Evolutionary conservation across 495 filamentous ascomycete species (phyloP), one percentile per base, ranked within the genome.

Genomic region (Aspergillus carlsbadensis): DNA sequence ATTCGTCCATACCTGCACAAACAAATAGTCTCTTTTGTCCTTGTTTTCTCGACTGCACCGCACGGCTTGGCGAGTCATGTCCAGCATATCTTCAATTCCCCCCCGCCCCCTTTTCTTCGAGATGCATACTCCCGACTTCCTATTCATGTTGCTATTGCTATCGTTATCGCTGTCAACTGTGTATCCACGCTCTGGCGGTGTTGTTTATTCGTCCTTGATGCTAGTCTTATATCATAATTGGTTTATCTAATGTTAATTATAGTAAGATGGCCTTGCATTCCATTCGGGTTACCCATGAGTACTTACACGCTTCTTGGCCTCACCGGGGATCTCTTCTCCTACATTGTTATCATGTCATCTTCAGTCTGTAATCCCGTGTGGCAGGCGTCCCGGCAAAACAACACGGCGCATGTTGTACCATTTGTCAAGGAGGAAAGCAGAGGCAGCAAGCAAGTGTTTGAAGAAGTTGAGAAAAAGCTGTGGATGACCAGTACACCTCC

Each of bases 131-230:
- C 8, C n/a, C n/a, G n/a, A n/a, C 15, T 39, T 39, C 15, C 15
- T 39, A 4, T 39, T 39, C 15, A 14, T 17, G 36, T 39, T 10
- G 36, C 13, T 14, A 39, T 29, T 29, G 26, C 8, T 29, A 17
- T 39, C 11, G 13, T 39, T 5, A 17, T 39, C 11, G 13, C 13
- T 5, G 36, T 39, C 26, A 8, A 8, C 8, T 29, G 26, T 29
- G 26, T 29, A 29, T 29, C 26, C 26, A 5, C 15, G 13, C 15
- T 39, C 36, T 39, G 13, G 15, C 15, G 36, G 5, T 17, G 3
- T 5, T 14, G 15, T 17, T 14, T 39, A 71, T 67, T 65, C 66
- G 49, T 70, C 69, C 35, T 56, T 65, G 26, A 29, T 29, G 26
- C 26, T 29, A 29, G 26, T 29, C 26, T 29, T 29, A 29, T 29